Evolutionary conservation across 1,284 basidiomycete genomes (phyloP), one percentile per base, ranked within the genome.

Genomic region (Ustilago shanxiensis): DNA sequence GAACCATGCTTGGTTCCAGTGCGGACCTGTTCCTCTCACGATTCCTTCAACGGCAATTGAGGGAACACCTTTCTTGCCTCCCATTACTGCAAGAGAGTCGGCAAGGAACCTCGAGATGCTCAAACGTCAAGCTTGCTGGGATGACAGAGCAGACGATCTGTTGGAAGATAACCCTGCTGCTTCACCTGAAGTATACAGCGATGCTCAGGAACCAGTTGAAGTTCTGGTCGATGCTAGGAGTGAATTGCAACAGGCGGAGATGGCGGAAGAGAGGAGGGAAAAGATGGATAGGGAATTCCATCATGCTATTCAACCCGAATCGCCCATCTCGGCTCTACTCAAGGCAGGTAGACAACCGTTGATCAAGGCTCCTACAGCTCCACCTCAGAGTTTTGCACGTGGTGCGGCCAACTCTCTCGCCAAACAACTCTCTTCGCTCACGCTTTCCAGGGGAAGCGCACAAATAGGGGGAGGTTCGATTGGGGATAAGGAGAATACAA

Each of bases 221-320:
- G 63, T 75, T 18, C 39, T 77, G 5, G 54, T 67, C 7, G 76
- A 75, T 28, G 57, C 80, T 0, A 45, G 83, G 22, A 68, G 62
- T 54, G 83, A 71, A 66, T 60, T 73, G 16, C 83, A 84, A 59
- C 66, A 68, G 2, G 77, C 81, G 7, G 56, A 58, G 28, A 45
- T 47, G 28, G 56, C 28, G 1, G 86, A 86, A 60, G 79, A 79
- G 47, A 79, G 85, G 41, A 72, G 84, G 13, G 84, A 82, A 59
- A 73, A 82, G 59, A 69, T 87, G 86, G 95, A 99, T 89, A 91
- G 93, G 83, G 95, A 98, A 86, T 96, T 97, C 90, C 92, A 94
- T 88, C 92, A 93, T 80, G 97, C 95, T 2, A 93, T 98, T 3
- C 93, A 95, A 84, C 97, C 96, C 4, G 95, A 94, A 57, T 93